phyloP scores from a whole-genome alignment of 2,329 filamentous ascomycete genomes.

The Penicillium olsonii region DNA sequence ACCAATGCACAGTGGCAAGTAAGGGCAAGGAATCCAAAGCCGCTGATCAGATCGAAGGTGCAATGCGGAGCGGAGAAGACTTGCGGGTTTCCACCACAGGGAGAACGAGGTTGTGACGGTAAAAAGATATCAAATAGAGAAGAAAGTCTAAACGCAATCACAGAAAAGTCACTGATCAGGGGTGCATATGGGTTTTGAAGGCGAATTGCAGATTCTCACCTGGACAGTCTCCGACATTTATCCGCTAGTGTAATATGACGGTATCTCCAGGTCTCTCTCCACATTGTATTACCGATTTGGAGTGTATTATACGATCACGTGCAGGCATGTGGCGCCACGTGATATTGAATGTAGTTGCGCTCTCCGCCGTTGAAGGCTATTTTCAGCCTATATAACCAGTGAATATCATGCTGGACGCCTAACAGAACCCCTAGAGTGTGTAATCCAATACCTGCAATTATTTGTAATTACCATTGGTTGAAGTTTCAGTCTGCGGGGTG shows the following conservation, averaged over 20 bases:
- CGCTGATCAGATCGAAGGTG: conserved; percentile 5
- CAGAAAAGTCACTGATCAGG: background rate
- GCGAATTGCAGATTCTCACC: conserved; percentile 2
- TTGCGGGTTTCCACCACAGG: conserved; percentile 3
- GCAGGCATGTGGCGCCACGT: conserved; percentile 13
- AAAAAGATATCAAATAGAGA: conserved; percentile 1
- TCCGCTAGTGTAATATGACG: conserved; percentile 16
- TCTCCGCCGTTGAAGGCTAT: background rate
- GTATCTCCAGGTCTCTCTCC: conserved; percentile 27
- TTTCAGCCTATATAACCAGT: background rate
- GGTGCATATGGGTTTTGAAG: conserved; percentile 7
- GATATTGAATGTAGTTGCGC: background rate
- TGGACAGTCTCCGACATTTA: conserved; percentile 24
- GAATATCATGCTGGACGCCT: too few species aligned
- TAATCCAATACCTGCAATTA: background rate
- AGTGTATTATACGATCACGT: conserved; percentile 12
- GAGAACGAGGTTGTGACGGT: background rate
- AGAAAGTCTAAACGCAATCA: background rate
- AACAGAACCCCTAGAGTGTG: background rate
- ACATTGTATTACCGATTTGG: conserved; percentile 10
- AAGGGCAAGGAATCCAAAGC: conserved; percentile 6
- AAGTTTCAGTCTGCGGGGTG: background rate
- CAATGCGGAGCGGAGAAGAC: conserved; percentile 3
- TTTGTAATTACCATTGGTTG: background rate
- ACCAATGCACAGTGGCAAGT: conserved; percentile 2